Conservation (phyloP, 371 early-diverging fungal genomes). For the Mortierella sp. region DNA sequence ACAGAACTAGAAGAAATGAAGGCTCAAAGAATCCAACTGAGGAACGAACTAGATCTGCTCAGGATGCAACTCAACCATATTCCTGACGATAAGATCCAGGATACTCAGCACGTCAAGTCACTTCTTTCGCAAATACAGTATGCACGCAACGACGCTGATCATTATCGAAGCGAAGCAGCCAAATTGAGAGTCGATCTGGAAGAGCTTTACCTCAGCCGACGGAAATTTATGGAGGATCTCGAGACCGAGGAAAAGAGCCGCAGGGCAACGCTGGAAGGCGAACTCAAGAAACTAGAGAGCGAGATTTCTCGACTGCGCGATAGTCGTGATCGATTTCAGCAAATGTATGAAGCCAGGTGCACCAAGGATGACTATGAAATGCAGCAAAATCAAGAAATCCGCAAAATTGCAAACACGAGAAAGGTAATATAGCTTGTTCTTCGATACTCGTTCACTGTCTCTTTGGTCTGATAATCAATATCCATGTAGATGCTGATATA, state of each 20-base stretch:
- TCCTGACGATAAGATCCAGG: slow-evolving; percentile 63
- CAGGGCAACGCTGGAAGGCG: slow-evolving; percentile 69
- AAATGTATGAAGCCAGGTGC: slow-evolving; percentile 75
- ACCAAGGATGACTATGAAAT: slow-evolving; percentile 76
- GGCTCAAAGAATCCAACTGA: slow-evolving; percentile 61
- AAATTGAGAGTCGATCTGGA: slow-evolving; percentile 71
- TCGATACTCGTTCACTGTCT: neutral
- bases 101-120: slow-evolving; percentile 62
- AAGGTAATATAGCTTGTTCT: slow-evolving; percentile 53
- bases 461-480: neutral
- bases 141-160: slow-evolving; percentile 64
- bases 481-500: neutral
- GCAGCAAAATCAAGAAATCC: slow-evolving; percentile 73
- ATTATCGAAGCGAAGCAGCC: slow-evolving; percentile 63
- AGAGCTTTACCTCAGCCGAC: slow-evolving; percentile 76
- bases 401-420: slow-evolving; percentile 75
- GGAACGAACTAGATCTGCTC: slow-evolving; percentile 63
- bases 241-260: slow-evolving; percentile 74
- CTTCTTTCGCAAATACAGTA: slow-evolving; percentile 67
- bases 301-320: slow-evolving; percentile 85
- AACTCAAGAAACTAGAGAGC: slow-evolving; percentile 76
- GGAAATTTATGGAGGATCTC: slow-evolving; percentile 62
- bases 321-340: slow-evolving; percentile 84
- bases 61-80: slow-evolving; percentile 62
- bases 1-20: slow-evolving; percentile 69